Evolutionary conservation across 495 filamentous ascomycete species (phyloP), one percentile per base, ranked within the genome.

Genomic region (Xeromyces bisporus): DNA sequence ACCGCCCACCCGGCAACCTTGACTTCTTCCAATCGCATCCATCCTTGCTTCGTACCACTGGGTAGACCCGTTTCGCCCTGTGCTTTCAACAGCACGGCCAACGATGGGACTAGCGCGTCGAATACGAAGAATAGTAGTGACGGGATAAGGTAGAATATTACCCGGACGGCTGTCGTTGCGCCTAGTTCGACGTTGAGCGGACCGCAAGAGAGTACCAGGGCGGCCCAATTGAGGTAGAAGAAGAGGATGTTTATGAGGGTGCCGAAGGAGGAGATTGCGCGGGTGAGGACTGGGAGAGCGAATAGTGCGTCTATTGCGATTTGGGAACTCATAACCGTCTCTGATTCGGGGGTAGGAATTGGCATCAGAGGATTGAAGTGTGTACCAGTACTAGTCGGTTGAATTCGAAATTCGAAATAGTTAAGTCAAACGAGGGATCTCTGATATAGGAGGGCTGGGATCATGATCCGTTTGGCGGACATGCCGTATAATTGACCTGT

Each of bases 171-270:
- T 6, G 77, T 40, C 1, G 73, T 78, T 18, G 73, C 79, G 18
- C 77, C 48, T 2, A 92, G 40, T 50, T 93, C 83, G 36, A 94
- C 71, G 34, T 71, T 71, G 20, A 89, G 58, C 0, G 80, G 75
- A 0, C 73, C 55, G 40, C 91, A 78, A 20, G 76, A 78, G 11
- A 84, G 57, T 2, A 89, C 69, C 7, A 94, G 66, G 0, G 82
- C 87, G 6, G 71, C 71, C 86, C 86, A 93, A 48, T 80, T 87
- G 47, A 73, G 71, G 50, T 83, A 87, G 57, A 94, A 93, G 57
- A 92, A 87, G 28, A 92, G 48, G 11, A 92, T 46, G 46, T 92
- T 93, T 35, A 93, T 58, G 8, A 71, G 81, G 2, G 83, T 85
- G 27, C 73, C 75, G 55, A 75, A 85, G 51, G 67, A 57, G 5